Conservation (phyloP, 495 filamentous ascomycete species). For the Astrocystis sublimbata region DNA sequence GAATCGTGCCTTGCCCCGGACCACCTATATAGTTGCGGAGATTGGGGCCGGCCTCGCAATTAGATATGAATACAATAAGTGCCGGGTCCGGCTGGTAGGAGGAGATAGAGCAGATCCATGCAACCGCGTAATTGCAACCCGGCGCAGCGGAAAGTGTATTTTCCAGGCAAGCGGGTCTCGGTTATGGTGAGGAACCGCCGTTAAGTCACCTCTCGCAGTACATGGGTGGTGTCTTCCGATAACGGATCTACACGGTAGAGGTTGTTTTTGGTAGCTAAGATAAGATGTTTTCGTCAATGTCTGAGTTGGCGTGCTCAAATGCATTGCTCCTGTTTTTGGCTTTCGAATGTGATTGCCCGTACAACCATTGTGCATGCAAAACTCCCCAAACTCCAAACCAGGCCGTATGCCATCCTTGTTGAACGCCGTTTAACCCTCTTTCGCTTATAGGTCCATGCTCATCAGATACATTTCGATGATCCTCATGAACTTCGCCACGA, state of each 20-base stretch:
- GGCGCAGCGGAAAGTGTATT: neutral
- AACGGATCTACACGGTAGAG: neutral
- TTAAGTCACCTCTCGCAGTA: neutral
- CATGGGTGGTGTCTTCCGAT: slow-evolving; percentile 7
- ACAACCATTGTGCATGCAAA: slow-evolving; percentile 2
- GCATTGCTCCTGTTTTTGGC: neutral
- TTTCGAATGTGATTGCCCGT: slow-evolving; percentile 8
- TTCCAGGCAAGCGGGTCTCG: slow-evolving; percentile 6
- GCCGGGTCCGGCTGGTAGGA: neutral
- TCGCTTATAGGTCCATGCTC: slow-evolving; percentile 71
- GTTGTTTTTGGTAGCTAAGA: neutral
- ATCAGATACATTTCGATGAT: slow-evolving; percentile 90
- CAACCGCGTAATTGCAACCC: neutral
- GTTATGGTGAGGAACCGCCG: slow-evolving; percentile 1
- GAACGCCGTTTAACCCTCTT: neutral
- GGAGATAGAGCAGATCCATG: neutral
- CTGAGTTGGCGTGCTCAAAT: neutral
- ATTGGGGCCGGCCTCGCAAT: neutral
- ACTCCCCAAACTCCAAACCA: slow-evolving; percentile 13
- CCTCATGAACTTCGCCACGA: slow-evolving; percentile 97
- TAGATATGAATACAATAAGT: neutral
- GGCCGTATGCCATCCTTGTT: neutral
- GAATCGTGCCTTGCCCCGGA: neutral
- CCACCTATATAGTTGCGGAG: neutral
- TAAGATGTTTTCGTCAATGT: neutral